Evolutionary conservation across 1,284 basidiomycete species (phyloP).

Genomic region (Leccinum variabile): DNA sequence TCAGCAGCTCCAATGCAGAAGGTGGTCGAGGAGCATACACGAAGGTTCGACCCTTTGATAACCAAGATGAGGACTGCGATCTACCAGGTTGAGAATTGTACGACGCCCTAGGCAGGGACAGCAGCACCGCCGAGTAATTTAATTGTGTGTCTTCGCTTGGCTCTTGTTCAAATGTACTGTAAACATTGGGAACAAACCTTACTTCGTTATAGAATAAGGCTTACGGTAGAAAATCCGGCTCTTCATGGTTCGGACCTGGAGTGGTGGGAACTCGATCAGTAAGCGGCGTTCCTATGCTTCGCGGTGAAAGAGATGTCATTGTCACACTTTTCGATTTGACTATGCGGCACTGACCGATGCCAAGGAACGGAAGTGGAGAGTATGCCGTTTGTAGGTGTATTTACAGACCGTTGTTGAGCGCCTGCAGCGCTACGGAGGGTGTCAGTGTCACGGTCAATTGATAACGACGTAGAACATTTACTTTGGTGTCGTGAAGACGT

Average conservation of each 20-base stretch:
- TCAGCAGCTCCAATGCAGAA: conserved; percentile 48
- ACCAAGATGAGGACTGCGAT: conserved; percentile 8
- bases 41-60: conserved; percentile 15
- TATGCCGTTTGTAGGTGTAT: neutral
- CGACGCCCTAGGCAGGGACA: conserved; percentile 20
- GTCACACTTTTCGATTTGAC: neutral
- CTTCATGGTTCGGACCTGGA: neutral
- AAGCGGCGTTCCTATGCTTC: conserved; percentile 6
- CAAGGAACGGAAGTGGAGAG: neutral
- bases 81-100: conserved; percentile 13
- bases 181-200: neutral
- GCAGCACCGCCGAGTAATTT: neutral
- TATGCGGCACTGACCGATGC: conserved; percentile 15
- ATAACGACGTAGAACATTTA: neutral
- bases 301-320: conserved; percentile 7
- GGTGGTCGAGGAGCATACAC: conserved; percentile 60
- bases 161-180: conserved; percentile 25
- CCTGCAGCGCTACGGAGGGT: conserved; percentile 2
- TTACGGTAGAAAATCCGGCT: conserved; percentile 26
- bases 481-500: conserved; percentile 15
- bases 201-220: neutral
- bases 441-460: neutral
- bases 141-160: conserved; percentile 1
- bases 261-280: neutral
- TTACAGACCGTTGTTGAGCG: neutral